Conservation (phyloP, 306 rosid species). For the Vigna hirtella region DNA sequence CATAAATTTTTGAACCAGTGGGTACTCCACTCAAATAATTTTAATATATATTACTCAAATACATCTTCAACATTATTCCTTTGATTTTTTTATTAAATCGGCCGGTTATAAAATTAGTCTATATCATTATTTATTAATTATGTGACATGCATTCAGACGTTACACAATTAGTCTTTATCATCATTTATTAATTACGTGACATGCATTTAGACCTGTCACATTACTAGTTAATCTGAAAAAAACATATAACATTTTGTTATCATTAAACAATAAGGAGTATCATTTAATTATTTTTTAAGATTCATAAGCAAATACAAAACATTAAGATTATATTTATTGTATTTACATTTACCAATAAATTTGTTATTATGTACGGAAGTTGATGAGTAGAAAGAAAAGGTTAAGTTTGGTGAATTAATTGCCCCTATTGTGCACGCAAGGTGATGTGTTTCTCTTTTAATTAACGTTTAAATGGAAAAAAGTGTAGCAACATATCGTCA, state of each 20-base stretch:
- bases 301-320: not conserved
- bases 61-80: not conserved
- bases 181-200: not conserved
- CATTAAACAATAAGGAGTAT: not conserved
- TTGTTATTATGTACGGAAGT: not conserved
- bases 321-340: not conserved
- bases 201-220: not conserved
- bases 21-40: too few species aligned
- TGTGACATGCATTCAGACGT: not conserved
- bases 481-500: too few species aligned
- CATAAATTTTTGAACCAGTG: too few species aligned
- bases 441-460: conserved; percentile 45
- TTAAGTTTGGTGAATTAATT: not conserved
- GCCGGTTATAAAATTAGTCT: too few species aligned
- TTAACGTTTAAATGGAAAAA: too few species aligned
- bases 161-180: not conserved
- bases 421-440: conserved; percentile 36
- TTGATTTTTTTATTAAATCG: not conserved
- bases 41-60: too few species aligned
- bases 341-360: not conserved
- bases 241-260: too few species aligned
- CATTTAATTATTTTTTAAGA: not conserved
- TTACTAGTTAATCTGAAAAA: not conserved
- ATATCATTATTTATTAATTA: not conserved
- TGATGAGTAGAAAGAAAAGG: not conserved